Evolutionary conservation across 805 yeast species (phyloP).

Genomic region (Candida incommunis): DNA sequence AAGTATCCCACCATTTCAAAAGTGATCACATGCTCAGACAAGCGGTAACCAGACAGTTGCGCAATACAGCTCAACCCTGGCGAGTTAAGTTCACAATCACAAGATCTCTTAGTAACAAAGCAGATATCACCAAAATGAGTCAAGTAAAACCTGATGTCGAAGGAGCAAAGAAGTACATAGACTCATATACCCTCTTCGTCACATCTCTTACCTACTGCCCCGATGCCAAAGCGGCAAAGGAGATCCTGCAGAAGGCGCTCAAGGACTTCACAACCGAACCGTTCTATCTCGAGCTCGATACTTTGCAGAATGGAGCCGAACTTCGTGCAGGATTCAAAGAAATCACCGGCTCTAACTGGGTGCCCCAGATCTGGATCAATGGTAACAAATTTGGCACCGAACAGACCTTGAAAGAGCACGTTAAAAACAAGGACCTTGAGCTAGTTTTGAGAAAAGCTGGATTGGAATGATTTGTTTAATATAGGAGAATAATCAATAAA

Average conservation of each 20-base stretch:
- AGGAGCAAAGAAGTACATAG: not conserved
- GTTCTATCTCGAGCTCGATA: not conserved
- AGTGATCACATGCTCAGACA: no score
- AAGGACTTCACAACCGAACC: not conserved
- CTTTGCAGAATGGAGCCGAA: not conserved
- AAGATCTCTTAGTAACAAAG: no score
- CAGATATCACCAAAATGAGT: no score
- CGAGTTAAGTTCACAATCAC: not conserved
- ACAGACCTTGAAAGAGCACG: not conserved
- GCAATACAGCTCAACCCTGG: no score
- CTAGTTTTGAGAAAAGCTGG: slow-evolving; percentile 1
- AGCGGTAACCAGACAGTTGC: no score
- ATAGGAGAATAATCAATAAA: no score
- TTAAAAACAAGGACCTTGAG: not conserved
- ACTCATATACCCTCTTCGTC: not conserved
- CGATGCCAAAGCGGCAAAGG: slow-evolving; percentile 1
- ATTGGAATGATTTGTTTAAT: not conserved
- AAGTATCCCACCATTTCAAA: no score
- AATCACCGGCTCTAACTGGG: not conserved
- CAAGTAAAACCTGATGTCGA: not conserved
- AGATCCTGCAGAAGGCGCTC: not conserved
- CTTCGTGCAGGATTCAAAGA: not conserved
- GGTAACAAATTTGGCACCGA: not conserved
- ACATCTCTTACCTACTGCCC: not conserved
- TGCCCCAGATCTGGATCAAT: slow-evolving; percentile 1